Base-by-base conservation (phyloP, 441 rosid genomes). In the Pelargonium australe region DNA sequence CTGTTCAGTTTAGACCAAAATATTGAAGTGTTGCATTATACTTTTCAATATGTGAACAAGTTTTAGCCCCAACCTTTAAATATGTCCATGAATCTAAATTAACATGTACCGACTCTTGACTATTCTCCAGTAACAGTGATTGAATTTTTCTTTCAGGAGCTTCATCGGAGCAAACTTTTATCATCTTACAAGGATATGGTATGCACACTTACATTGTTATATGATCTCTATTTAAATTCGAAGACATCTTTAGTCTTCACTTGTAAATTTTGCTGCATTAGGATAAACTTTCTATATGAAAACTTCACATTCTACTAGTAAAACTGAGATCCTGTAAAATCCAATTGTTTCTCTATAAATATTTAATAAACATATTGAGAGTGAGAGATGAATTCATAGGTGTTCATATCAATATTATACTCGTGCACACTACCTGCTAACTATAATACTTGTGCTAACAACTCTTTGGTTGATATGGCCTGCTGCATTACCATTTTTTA, bases 111-210 rank as follows among this genome's bases (percentile, higher is more conserved):
- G 20, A 65, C 10, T 41, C 14, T 40, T n/a, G 49, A 2, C 11
- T 64, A 12, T 44, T 19, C 58, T 55, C 13, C 43, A 51, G 8
- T 66, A 9, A 11, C 28, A 49, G 44, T 74, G 67, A 63, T 55
- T 34, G 23, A 65, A 69, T 28, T 49, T 65, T 70, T 74, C 45
- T 68, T 76, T 40, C 83, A 90, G 97, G 89, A 83, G 78, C 75
- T 82, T 63, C 76, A 82, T 73, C 74, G 77, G 68, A 63, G 66
- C 76, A 83, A 84, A 49, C 84, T 92, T 65, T 73, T 87, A 67
- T 89, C 83, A 1, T 85, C 89, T 2, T 93, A 91, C 85, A 82
- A 81, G 79, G 85, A 83, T 41, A 80, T 93, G 97, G 98, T 93
- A 85, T 67, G 87, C 70, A 61, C 34, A 44, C 17, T 28, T 73